Evolutionary conservation across 2,329 filamentous ascomycete species (phyloP), one percentile per base, ranked within the genome.

Genomic region (Gremmenia infestans): DNA sequence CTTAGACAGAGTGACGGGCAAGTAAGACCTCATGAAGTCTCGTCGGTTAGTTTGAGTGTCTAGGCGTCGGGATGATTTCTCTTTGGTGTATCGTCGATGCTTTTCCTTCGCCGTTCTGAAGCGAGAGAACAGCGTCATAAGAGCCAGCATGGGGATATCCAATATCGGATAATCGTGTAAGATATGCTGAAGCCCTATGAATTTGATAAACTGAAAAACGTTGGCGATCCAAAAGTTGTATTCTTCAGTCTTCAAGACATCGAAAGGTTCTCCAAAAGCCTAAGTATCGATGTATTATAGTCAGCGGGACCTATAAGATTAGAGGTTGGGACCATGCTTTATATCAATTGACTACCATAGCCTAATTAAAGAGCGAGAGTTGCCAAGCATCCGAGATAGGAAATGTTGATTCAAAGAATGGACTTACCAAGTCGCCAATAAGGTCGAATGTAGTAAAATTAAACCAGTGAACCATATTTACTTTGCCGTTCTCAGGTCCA

Each of bases 241-340:
- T 40, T 40, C 49, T 62, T 66, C 68, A 46, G 56, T 58, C 39
- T 68, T 56, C 8, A 72, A 57, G 51, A 64, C 67, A 8, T 63
- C 65, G 60, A 73, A 75, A 2, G 72, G 68, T 53, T 74, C 71
- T 5, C 73, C 74, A 57, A 76, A 77, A 0, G 73, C 68, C 40
- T 77, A 67, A 55, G 76, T 73, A 23, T 73, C 73, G 43, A 73
- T 67, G 25, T 25, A 22, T 22, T 22, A 22, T 3, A 25, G 25
- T 8, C 7, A 25, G 25, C 7, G 5, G 25, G 25, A 25, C 25
- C 25, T 25, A 25, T 25, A 25, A 4, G 2, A 22, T 22, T 25
- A 25, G 25, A 25, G 25, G 5, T 25, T 25, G 25, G 7, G 25
- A 8, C 25, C 25, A 25, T 25, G 25, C 4, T 8, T 4, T 7